These are phyloP conservation scores for Heterobasidion occidentale DNA, from an alignment of 1,284 basidiomycete species.

Conservation along the genomic window DNA sequence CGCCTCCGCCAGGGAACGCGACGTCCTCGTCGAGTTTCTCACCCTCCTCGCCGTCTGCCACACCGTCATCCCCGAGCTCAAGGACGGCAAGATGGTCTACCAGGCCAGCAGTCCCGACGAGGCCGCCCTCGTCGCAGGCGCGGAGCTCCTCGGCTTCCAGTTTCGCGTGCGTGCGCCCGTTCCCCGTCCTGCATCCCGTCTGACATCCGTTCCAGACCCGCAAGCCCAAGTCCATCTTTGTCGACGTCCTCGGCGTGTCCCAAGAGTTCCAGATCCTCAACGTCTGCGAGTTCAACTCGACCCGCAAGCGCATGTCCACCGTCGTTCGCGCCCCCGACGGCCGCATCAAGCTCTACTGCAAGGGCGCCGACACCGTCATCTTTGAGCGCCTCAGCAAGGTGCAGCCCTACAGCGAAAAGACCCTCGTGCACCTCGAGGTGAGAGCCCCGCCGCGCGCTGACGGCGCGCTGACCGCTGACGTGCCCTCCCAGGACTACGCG, in stretches of 20 bases:
- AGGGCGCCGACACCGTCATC: conserved; percentile 98
- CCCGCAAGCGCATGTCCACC: conserved; percentile 96
- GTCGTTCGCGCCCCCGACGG: conserved; percentile 85
- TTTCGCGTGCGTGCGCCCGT: conserved; percentile 69
- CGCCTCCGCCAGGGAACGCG: conserved; percentile 33
- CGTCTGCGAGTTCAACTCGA: conserved; percentile 98
- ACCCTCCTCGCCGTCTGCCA: conserved; percentile 93
- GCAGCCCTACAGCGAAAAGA: conserved; percentile 83
- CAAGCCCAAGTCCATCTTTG: conserved; percentile 92
- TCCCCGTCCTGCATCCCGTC: not conserved
- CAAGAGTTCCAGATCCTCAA: conserved; percentile 91
- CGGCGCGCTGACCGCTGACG: conserved; percentile 5
- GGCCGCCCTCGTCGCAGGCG: conserved; percentile 92
- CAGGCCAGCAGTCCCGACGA: conserved; percentile 99
- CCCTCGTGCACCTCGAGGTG: conserved; percentile 86
- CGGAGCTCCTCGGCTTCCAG: conserved; percentile 87
- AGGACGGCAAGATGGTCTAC: conserved; percentile 79
- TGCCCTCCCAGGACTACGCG: conserved; percentile 71
- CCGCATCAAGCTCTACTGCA: conserved; percentile 91
- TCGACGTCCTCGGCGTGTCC: conserved; percentile 68
- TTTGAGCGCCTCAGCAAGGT: conserved; percentile 78
- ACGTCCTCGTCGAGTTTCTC: conserved; percentile 79
- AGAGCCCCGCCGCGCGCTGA: conserved; percentile 7
- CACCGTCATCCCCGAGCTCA: conserved; percentile 95
- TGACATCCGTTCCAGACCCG: conserved; percentile 55